A percentile compares a stretch with the other conserved stretches of the same genome.
Conservation (phyloP, 192 early-diverging fungal species). For the Phlyctochytrium bullatum region DNA sequence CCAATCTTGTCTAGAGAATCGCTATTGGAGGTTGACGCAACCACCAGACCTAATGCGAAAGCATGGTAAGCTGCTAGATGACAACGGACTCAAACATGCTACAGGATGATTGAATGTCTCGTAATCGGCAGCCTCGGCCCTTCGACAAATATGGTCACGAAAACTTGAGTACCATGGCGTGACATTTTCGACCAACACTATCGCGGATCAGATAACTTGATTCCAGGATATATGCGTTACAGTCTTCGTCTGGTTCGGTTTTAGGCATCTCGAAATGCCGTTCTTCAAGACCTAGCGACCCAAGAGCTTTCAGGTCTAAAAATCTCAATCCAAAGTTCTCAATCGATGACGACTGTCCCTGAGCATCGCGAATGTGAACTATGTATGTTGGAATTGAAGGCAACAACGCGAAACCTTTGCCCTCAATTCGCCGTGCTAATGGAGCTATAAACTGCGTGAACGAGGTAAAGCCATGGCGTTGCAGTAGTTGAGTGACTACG, state of each 20-base stretch:
- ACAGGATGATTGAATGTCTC: conserved; percentile 95
- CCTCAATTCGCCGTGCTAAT: conserved; percentile 67
- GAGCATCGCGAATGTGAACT: conserved; percentile 55
- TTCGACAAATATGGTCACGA: conserved; percentile 57
- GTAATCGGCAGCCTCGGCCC: conserved; percentile 76
- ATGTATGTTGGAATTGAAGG: conserved; percentile 1
- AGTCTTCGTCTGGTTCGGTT: background rate
- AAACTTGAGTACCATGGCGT: conserved; percentile 88
- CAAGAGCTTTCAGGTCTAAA: conserved; percentile 33
- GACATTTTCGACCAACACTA: conserved; percentile 40
- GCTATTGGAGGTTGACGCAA: conserved; percentile 64
- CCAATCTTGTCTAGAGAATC: conserved; percentile 74
- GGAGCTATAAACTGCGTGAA: conserved; percentile 68
- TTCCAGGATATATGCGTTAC: background rate
- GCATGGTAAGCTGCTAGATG: background rate
- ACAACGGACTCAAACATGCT: conserved; percentile 52
- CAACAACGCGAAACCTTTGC: conserved; percentile 20
- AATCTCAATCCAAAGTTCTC: conserved; percentile 70
- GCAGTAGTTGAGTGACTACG: too few species aligned
- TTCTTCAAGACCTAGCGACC: too few species aligned
- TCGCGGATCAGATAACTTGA: background rate
- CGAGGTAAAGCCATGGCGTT: too few species aligned
- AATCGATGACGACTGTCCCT: conserved; percentile 54
- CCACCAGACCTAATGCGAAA: conserved; percentile 38
- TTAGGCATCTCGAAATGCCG: background rate